Conservation (phyloP, 768 basidiomycete genomes). For the Xerocomus brunneocitrinus region DNA sequence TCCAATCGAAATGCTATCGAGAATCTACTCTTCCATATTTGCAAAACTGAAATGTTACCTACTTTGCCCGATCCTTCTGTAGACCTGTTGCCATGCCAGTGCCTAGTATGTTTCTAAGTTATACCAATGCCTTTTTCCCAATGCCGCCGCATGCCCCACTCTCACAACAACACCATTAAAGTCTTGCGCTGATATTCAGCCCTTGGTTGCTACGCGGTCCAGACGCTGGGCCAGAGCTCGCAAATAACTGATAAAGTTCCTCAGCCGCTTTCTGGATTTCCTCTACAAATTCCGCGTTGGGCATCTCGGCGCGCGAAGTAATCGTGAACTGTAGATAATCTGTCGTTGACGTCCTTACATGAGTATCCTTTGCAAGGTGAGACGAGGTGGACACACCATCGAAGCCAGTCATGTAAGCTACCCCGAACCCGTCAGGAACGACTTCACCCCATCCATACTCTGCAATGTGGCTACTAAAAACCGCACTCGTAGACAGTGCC, state of each 20-base stretch:
- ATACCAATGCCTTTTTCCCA: neutral
- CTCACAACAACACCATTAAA: slow-evolving; percentile 8
- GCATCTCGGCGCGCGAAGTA: slow-evolving; percentile 84
- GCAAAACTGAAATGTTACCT: neutral
- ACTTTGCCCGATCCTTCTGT: neutral
- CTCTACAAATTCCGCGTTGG: slow-evolving; percentile 64
- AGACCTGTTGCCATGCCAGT: neutral
- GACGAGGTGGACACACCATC: slow-evolving; percentile 46
- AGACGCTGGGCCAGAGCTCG: slow-evolving; percentile 1
- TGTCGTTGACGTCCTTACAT: slow-evolving; percentile 23
- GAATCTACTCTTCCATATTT: neutral
- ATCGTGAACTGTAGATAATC: slow-evolving; percentile 83
- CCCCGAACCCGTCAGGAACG: slow-evolving; percentile 90
- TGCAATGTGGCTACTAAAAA: slow-evolving; percentile 80
- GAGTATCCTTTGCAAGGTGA: neutral
- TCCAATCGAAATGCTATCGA: neutral
- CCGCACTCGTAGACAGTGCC: slow-evolving; percentile 86
- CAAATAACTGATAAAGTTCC: slow-evolving; percentile 66
- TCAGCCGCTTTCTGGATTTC: slow-evolving; percentile 62
- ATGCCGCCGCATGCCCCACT: neutral
- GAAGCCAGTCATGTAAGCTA: slow-evolving; percentile 91
- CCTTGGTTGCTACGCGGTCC: neutral
- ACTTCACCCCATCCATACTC: slow-evolving; percentile 96
- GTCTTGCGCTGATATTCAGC: slow-evolving; percentile 7
- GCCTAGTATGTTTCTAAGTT: neutral